Conservation (phyloP, 2,329 filamentous ascomycete genomes). For the Ophiostoma ips region DNA sequence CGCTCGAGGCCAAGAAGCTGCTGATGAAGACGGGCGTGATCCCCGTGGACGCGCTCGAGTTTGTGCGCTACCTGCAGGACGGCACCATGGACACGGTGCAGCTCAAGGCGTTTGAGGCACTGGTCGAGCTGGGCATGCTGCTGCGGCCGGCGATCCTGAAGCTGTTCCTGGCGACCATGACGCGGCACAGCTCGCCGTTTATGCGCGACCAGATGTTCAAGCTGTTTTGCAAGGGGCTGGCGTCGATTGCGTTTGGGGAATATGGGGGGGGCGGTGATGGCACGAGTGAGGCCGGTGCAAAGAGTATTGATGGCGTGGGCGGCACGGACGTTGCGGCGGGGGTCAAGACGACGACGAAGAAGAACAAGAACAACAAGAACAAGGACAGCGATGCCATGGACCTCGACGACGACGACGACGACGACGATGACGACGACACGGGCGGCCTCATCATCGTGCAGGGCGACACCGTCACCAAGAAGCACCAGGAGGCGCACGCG, state of each 20-base stretch:
- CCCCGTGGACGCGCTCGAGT: slow-evolving; percentile 36
- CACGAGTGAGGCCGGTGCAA: too few relatives aligned
- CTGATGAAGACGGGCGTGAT: slow-evolving; percentile 53
- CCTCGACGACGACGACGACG: slow-evolving; percentile 15
- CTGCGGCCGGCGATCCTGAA: slow-evolving; percentile 39
- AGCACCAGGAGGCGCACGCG: slow-evolving; percentile 30
- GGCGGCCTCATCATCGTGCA: slow-evolving; percentile 34
- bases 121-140: slow-evolving; percentile 50
- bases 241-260: slow-evolving; percentile 50
- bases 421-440: slow-evolving; percentile 21
- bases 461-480: slow-evolving; percentile 28
- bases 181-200: slow-evolving; percentile 49
- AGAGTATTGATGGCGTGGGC: slow-evolving; percentile 12
- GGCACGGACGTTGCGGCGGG: background rate
- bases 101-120: slow-evolving; percentile 50
- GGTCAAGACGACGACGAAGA: background rate
- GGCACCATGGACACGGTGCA: slow-evolving; percentile 48
- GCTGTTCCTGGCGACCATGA: slow-evolving; percentile 43
- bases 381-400: slow-evolving; percentile 27
- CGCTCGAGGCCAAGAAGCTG: slow-evolving; percentile 44
- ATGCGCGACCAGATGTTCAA: slow-evolving; percentile 47
- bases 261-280: too few relatives aligned
- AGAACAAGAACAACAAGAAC: too few relatives aligned
- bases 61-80: slow-evolving; percentile 51
- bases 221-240: slow-evolving; percentile 44